Evolutionary conservation across 306 rosid species (phyloP).

Genomic region (Glycyrrhiza uralensis): DNA sequence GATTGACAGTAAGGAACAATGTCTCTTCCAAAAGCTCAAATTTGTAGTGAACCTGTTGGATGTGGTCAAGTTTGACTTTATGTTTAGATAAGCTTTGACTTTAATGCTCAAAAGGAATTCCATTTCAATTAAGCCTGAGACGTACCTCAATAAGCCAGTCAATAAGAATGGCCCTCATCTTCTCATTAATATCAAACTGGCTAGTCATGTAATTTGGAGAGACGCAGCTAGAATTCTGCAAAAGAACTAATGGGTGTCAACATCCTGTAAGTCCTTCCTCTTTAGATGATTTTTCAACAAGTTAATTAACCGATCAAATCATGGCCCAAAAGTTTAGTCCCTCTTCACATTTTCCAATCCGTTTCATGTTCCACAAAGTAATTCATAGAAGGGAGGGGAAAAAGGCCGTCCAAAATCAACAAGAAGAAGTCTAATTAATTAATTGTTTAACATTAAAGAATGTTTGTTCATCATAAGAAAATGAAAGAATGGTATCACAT

Average conservation of each 20-base stretch:
- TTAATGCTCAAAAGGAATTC: neutral
- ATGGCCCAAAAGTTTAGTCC: too few species aligned
- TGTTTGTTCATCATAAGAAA: too few species aligned
- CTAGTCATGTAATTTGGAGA: slow-evolving; percentile 38
- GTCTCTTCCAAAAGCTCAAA: slow-evolving; percentile 45
- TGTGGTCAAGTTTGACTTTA: neutral
- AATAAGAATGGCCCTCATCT: slow-evolving; percentile 47
- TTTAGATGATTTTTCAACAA: too few species aligned
- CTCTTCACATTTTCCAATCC: too few species aligned
- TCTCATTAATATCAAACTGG: slow-evolving; percentile 45
- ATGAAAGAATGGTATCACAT: too few species aligned
- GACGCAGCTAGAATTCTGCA: slow-evolving; percentile 33
- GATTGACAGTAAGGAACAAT: slow-evolving; percentile 41
- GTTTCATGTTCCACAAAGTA: too few species aligned
- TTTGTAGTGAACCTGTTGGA: slow-evolving; percentile 51
- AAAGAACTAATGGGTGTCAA: neutral
- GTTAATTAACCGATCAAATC: neutral
- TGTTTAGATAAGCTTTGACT: neutral
- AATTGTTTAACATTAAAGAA: too few species aligned
- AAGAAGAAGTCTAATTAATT: too few species aligned
- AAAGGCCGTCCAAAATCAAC: too few species aligned
- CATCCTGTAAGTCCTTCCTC: neutral
- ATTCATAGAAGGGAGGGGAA: too few species aligned
- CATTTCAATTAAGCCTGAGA: neutral
- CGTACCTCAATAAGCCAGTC: slow-evolving; percentile 52